Base-by-base conservation (phyloP, 805 yeast genomes). In the Yamadazyma akitaensis region DNA sequence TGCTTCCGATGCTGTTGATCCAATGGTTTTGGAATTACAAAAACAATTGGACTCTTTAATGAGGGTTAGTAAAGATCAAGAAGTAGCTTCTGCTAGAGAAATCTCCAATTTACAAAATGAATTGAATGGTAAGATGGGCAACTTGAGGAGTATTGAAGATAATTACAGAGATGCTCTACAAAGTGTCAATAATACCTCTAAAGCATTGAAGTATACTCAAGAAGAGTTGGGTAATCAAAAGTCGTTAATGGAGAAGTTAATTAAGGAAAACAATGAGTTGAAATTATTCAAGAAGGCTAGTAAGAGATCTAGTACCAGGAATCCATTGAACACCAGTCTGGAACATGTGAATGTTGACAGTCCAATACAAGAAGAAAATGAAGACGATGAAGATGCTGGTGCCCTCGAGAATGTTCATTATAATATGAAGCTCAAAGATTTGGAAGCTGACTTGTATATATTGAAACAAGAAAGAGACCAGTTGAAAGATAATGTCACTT, bases 391-490 rank as follows among this genome's bases (percentile, higher is more conserved):
- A 21, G 72, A 65, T 19, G 66, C 60, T 13, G 63, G 54, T 5
- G 64, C 54, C 12, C 62, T 72, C 34, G 62, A 56, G 24, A 67
- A 57, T 43, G 77, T 86, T 39, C 89, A 85, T 53, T 86, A 77
- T 58, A 85, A 82, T 51, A 75, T 88, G 70, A 86, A 84, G 64
- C 76, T 89, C 37, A 82, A 86, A 56, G 96, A 89, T 56, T 68
- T 89, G 55, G 87, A 88, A 58, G 96, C 96, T 3, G 96, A 88
- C 61, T 70, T 89, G 53, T 85, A 78, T 57, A 85, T 89, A 46
- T 76, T 85, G 53, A 82, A 82, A 57, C 92, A 88, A 65, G 97
- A 89, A 65, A 77, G 95, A 53, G 94, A 89, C 59, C 85, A 83
- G 55, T 70, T 87, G 62, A 84, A 81, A 58, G 85, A 81, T 18